A percentile compares a stretch with the other conserved stretches of the same genome.
Conservation (phyloP, 164 flowering plant genomes). For the Piper betle region DNA sequence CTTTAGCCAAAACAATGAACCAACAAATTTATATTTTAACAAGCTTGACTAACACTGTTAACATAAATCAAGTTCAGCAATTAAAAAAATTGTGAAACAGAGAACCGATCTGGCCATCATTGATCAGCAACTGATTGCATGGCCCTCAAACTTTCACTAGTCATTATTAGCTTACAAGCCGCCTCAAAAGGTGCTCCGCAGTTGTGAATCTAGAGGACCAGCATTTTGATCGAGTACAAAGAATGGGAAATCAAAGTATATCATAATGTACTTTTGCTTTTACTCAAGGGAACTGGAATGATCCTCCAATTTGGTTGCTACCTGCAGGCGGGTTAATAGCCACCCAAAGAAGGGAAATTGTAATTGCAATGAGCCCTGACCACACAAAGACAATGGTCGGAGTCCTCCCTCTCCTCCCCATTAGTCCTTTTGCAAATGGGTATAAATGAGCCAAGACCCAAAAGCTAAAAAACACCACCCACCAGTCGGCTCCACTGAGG, state of each 20-base stretch:
- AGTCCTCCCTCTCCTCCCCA: conserved; percentile 81
- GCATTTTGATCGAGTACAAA: not conserved
- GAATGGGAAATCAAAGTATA: not conserved
- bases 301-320: conserved; percentile 39
- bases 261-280: too few species aligned
- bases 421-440: conserved; percentile 79
- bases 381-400: conserved; percentile 79
- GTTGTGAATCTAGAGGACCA: not conserved
- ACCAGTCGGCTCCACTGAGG: conserved; percentile 72
- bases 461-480: conserved; percentile 84
- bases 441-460: conserved; percentile 88
- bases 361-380: conserved; percentile 81
- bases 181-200: not conserved
- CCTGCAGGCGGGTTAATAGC: conserved; percentile 56
- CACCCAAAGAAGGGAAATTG: conserved; percentile 80
- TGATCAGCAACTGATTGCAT: not conserved
- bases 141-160: not conserved
- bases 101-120: not conserved
- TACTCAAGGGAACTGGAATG: conserved; percentile 45
- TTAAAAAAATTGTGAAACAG: not conserved
- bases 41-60: not conserved
- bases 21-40: too few species aligned
- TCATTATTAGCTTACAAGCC: not conserved
- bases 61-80: not conserved
- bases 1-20: not conserved